Evolutionary conservation across 2,329 filamentous ascomycete species (phyloP).

Genomic region (Tolypocladium inflatum): DNA sequence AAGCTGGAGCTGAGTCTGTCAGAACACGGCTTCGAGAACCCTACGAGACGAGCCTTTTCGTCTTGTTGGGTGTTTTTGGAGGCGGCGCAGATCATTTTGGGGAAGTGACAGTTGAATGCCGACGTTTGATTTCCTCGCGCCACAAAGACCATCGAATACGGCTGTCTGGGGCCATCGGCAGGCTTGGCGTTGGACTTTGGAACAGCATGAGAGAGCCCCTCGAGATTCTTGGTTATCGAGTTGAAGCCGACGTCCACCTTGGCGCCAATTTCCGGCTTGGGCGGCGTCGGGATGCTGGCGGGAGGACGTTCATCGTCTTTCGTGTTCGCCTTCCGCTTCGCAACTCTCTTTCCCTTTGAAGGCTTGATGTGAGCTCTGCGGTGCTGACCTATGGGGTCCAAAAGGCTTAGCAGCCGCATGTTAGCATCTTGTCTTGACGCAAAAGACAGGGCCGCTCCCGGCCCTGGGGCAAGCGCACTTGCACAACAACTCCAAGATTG

Average conservation of each 20-base stretch:
- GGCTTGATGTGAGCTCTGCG: constrained; percentile 40
- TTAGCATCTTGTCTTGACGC: not conserved
- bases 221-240: constrained; percentile 50
- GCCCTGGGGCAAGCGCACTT: constrained; percentile 32
- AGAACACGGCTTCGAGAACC: constrained; percentile 51
- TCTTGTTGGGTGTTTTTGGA: constrained; percentile 29
- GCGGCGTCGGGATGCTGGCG: constrained; percentile 7
- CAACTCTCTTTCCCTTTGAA: constrained; percentile 51
- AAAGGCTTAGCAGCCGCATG: constrained; percentile 34
- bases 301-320: not conserved
- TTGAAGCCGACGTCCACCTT: constrained; percentile 57
- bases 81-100: constrained; percentile 42
- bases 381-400: constrained; percentile 55
- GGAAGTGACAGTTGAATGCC: constrained; percentile 50
- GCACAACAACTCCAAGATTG: constrained; percentile 58
- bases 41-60: constrained; percentile 45
- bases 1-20: constrained; percentile 46
- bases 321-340: constrained; percentile 34
- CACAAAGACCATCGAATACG: constrained; percentile 48
- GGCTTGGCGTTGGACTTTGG: not conserved
- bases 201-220: constrained; percentile 24
- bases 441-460: not conserved
- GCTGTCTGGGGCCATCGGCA: constrained; percentile 1
- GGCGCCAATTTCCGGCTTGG: constrained; percentile 40
- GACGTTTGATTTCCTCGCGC: constrained; percentile 47